Percentiles rank a stretch among this genome's conserved stretches.
phyloP scores from a whole-genome alignment of 805 yeast species.

The Saturnispora sanitii region DNA sequence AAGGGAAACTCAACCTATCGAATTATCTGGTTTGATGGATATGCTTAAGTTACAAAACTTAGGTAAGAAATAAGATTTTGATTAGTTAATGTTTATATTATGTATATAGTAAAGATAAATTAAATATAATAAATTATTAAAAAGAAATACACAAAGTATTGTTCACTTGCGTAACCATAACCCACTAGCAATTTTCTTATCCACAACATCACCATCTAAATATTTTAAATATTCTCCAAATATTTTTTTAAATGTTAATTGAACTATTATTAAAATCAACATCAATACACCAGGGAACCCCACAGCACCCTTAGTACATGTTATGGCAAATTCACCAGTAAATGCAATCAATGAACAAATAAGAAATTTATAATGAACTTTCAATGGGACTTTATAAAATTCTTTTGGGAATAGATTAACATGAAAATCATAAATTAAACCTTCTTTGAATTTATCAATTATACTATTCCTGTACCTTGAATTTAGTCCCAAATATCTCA shows the following conservation, averaged over 20 bases:
- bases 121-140: neutral
- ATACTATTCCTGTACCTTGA: constrained; percentile 23
- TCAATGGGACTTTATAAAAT: constrained; percentile 17
- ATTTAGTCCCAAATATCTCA: constrained; percentile 58
- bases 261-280: constrained; percentile 50
- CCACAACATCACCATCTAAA: constrained; percentile 44
- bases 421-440: neutral
- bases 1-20: neutral
- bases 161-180: constrained; percentile 14
- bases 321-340: constrained; percentile 74
- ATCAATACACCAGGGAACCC: constrained; percentile 87
- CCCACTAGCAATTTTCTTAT: constrained; percentile 25
- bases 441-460: neutral
- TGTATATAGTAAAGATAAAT: constrained; percentile 2
- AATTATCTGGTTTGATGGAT: constrained; percentile 5
- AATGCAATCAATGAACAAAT: constrained; percentile 55
- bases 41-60: constrained; percentile 1
- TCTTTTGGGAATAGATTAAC: neutral
- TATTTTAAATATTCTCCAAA: constrained; percentile 42
- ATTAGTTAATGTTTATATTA: neutral
- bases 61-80: neutral
- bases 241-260: constrained; percentile 50
- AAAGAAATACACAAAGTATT: neutral
- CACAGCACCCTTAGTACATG: constrained; percentile 81
- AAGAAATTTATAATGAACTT: constrained; percentile 48